phyloP scores from a whole-genome alignment of 306 rosid species.

The Ammopiptanthus mongolicus region DNA sequence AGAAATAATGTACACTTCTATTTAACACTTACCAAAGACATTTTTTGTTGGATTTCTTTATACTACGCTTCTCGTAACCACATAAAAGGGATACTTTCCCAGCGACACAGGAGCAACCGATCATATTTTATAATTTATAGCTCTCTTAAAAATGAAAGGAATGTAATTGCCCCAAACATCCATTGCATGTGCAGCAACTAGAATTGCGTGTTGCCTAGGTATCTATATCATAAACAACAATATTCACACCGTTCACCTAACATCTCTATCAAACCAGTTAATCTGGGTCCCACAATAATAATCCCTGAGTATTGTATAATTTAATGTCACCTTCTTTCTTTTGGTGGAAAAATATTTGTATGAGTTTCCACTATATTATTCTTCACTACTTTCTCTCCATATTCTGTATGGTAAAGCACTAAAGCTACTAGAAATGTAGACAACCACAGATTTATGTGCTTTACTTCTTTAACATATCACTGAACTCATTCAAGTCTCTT shows the following conservation, averaged over 20 bases:
- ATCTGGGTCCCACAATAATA: neutral
- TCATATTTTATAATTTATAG: neutral
- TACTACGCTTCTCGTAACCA: neutral
- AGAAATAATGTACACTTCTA: neutral
- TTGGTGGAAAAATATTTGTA: neutral
- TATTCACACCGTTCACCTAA: neutral
- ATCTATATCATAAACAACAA: neutral
- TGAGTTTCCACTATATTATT: neutral
- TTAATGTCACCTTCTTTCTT: neutral
- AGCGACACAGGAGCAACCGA: neutral
- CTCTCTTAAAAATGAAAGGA: conserved; percentile 12
- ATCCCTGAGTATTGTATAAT: neutral
- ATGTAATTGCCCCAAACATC: conserved; percentile 17
- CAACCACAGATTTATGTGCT: neutral
- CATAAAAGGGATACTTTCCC: neutral
- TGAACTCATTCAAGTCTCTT: neutral
- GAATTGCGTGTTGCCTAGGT: conserved; percentile 29
- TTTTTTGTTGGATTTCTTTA: neutral
- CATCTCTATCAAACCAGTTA: conserved; percentile 5
- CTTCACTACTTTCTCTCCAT: neutral
- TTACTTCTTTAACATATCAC: neutral
- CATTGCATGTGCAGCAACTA: conserved; percentile 45
- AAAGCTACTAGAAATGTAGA: neutral
- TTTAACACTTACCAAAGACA: neutral
- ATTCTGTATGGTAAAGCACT: too few relatives aligned